phyloP scores from a whole-genome alignment of 2,329 filamentous ascomycete species.

The Fusarium ambrosium region DNA sequence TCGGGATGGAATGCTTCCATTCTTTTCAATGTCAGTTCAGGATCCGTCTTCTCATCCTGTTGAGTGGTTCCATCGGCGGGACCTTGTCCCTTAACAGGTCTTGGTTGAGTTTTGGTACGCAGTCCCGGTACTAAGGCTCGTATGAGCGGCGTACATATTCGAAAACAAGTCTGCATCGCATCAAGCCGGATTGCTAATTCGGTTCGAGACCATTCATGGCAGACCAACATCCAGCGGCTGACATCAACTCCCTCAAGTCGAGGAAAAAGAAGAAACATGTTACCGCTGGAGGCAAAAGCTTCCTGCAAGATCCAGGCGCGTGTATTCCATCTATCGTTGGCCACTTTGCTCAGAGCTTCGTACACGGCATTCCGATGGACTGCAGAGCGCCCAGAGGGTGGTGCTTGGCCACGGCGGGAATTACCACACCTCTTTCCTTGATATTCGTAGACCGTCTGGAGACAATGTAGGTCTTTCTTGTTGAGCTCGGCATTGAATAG shows the following conservation, averaged over 20 bases:
- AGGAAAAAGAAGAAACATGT: neutral
- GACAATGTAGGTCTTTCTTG: neutral
- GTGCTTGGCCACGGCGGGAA: neutral
- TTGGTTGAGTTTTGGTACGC: neutral
- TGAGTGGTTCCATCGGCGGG: neutral
- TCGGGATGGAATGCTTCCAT: neutral
- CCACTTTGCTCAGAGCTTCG: neutral
- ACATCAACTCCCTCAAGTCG: neutral
- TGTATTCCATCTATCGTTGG: neutral
- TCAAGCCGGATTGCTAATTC: neutral
- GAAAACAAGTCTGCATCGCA: neutral
- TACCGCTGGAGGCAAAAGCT: neutral
- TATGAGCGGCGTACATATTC: neutral
- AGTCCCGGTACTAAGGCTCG: neutral
- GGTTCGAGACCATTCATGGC: neutral
- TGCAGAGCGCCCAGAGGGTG: neutral
- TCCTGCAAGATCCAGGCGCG: neutral
- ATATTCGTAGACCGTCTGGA: neutral
- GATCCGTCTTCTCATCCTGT: neutral
- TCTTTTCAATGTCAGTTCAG: neutral
- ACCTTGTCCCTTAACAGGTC: neutral
- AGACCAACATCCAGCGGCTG: neutral
- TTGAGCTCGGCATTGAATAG: neutral
- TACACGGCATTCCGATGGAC: neutral
- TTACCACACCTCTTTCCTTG: neutral